These are phyloP conservation scores for Sonneratia caseolaris DNA, from an alignment of 345 rosid genomes.

Conservation along the genomic window DNA sequence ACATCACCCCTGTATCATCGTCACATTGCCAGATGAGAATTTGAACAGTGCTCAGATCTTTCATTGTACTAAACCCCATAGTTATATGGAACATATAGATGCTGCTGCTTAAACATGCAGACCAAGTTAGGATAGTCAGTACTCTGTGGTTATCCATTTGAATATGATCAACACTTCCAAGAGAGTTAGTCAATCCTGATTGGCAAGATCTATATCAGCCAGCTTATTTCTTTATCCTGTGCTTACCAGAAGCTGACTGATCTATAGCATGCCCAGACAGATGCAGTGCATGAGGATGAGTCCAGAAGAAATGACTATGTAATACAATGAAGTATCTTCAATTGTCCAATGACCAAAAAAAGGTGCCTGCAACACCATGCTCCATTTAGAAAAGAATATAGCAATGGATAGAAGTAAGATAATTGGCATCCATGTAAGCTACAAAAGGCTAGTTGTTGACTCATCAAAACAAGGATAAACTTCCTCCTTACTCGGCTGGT, in stretches of 20 bases:
- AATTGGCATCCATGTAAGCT: constrained; percentile 17
- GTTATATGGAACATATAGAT: neutral
- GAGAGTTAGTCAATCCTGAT: neutral
- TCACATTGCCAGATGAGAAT: too few relatives aligned
- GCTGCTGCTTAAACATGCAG: neutral
- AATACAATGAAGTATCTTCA: constrained; percentile 25
- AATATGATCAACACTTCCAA: neutral
- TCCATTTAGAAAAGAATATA: constrained; percentile 27
- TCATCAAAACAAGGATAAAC: neutral
- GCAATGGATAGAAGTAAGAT: constrained; percentile 19
- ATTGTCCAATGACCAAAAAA: constrained; percentile 24
- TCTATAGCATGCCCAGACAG: constrained; percentile 16
- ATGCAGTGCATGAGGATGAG: constrained; percentile 22
- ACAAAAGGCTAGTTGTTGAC: neutral
- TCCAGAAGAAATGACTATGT: constrained; percentile 19
- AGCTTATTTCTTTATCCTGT: neutral
- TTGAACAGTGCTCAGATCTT: neutral
- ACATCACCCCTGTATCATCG: too few relatives aligned
- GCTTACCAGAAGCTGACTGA: neutral
- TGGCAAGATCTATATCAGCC: neutral
- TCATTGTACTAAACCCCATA: neutral
- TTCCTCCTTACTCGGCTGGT: neutral
- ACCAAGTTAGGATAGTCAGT: neutral
- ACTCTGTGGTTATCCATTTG: neutral
- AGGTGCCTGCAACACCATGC: constrained; percentile 40